Evolutionary conservation across 2,329 filamentous ascomycete genomes (phyloP).

Genomic region (Macrophomina pseudophaseolina): DNA sequence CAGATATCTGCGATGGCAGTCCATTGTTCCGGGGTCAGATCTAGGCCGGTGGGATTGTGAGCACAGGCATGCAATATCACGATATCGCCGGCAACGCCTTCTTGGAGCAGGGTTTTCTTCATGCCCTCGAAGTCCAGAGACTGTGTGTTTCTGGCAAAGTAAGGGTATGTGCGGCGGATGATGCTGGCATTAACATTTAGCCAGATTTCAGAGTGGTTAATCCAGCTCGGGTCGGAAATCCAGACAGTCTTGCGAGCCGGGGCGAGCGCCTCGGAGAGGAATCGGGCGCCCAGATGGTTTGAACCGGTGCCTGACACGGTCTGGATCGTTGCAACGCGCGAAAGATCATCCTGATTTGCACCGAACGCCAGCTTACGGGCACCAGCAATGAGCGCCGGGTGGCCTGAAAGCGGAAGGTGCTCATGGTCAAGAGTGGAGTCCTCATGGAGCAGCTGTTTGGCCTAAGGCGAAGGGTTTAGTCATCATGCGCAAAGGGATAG

Average conservation of each 20-base stretch:
- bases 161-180: conserved; percentile 32
- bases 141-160: conserved; percentile 34
- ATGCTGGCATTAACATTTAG: conserved; percentile 29
- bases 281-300: conserved; percentile 38
- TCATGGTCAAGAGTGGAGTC: conserved; percentile 29
- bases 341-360: neutral
- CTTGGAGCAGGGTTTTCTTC: conserved; percentile 31
- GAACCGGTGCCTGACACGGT: conserved; percentile 46
- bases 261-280: conserved; percentile 32
- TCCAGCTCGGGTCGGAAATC: conserved; percentile 40
- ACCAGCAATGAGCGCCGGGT: conserved; percentile 30
- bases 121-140: conserved; percentile 40
- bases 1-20: conserved; percentile 37
- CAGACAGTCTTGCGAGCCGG: conserved; percentile 37
- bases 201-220: conserved; percentile 42
- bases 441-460: conserved; percentile 20
- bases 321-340: conserved; percentile 38
- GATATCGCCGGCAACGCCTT: conserved; percentile 37
- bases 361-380: conserved; percentile 37
- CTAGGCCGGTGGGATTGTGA: conserved; percentile 48
- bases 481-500: neutral
- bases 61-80: conserved; percentile 44
- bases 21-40: conserved; percentile 44
- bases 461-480: neutral
- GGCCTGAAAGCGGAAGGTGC: conserved; percentile 33